Base-by-base conservation (phyloP, 345 rosid genomes). In the Odontarrhena argentea region DNA sequence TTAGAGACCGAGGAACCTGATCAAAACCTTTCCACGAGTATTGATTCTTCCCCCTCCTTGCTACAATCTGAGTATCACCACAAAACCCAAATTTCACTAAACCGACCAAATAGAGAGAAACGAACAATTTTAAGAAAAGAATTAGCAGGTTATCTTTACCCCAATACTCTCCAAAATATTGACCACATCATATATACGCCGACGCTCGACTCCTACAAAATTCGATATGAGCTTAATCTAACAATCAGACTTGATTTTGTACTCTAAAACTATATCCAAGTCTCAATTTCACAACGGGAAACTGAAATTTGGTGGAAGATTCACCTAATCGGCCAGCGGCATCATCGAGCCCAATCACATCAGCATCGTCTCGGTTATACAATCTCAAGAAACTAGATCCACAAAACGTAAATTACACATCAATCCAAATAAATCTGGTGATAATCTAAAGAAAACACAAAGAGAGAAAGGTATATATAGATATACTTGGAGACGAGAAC, bases 21-120 rank as follows among this genome's bases (percentile, higher is more conserved):
- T 35, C 80, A 71, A 83, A 85, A 50, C 97, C 97, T 67, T 81
- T 86, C 97, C 97, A 86, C 6, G 77, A 82, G 74, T 86, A 91
- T 54, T 75, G 84, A 34, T 83, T 91, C 82, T 86, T 87, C 32
- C 83, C 96, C 60, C 73, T 85, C 66, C 87, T 85, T 12, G 85
- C 71, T 37, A 91, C 97, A 68, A 91, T 79, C 97, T 91, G 65
- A 63, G n/a, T 32, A 35, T 34, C 24, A 10, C 11, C 26, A 58
- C 35, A 50, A 58, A 26, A 54, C 24, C 26, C 35, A 60, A 24
- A 3, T 15, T 26, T 18, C 22, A 60, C 48, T 40, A 1, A 26
- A 66, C 41, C 7, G 7, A 5, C 36, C 6, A 28, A 28, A 32
- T 32, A 32, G 4, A 5, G 36, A 28, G 22, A 18, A 18, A 28